phyloP scores from a whole-genome alignment of 192 early-diverging fungal species.

The Glomus cerebriforme region DNA sequence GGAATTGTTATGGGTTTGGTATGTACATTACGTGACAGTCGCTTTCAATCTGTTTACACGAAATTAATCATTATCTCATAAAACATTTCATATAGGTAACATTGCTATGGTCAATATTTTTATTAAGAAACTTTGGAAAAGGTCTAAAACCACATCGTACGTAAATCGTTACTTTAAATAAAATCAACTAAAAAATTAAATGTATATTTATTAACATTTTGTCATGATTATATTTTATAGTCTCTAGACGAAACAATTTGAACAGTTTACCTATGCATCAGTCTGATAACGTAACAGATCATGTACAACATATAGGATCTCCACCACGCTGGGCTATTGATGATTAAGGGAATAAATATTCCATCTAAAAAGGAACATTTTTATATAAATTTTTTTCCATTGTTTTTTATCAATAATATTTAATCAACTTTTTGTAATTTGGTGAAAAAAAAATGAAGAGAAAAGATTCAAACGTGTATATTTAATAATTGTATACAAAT shows the following conservation, averaged over 20 bases:
- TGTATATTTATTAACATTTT: background rate
- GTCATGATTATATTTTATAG: background rate
- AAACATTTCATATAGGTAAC: background rate
- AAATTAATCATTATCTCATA: background rate
- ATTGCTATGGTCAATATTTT: conserved; percentile 1
- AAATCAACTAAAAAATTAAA: background rate
- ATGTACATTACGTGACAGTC: background rate
- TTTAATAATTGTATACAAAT: no score
- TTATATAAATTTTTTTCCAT: no score
- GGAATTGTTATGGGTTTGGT: conserved; percentile 10
- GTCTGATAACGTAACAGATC: background rate
- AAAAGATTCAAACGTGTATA: no score
- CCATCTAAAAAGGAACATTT: no score
- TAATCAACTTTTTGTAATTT: no score
- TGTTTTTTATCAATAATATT: no score
- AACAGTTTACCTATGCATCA: no score
- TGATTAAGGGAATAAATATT: background rate
- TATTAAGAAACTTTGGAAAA: conserved; percentile 7
- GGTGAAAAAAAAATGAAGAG: no score
- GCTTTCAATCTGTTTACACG: background rate
- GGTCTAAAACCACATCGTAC: conserved; percentile 16
- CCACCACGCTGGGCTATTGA: conserved; percentile 6
- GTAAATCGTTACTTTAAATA: background rate
- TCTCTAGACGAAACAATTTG: background rate
- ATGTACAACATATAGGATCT: background rate